Conservation (phyloP, 2,329 filamentous ascomycete species). For the Ascochyta viciae-villosae region DNA sequence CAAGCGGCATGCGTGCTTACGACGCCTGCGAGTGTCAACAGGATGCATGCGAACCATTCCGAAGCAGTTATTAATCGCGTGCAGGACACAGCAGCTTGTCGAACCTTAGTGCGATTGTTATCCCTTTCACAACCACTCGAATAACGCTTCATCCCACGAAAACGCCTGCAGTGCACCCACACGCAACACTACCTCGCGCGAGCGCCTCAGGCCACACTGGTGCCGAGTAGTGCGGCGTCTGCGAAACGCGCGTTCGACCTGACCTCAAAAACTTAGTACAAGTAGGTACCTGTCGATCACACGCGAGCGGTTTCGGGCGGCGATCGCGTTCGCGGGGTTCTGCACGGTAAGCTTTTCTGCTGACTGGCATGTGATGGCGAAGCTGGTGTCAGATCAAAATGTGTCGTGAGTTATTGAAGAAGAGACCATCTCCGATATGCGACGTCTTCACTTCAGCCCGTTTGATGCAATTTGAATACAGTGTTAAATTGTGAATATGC, state of each 20-base stretch:
- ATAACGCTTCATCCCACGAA: neutral
- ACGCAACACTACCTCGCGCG: neutral
- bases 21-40: neutral
- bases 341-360: too few species aligned
- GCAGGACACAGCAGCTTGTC: neutral
- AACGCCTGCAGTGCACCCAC: conserved; percentile 1
- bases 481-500: too few species aligned
- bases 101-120: neutral
- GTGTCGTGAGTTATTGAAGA: too few species aligned
- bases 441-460: too few species aligned
- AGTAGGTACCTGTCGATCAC: conserved; percentile 8
- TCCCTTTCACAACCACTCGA: too few species aligned
- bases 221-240: conserved; percentile 9
- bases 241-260: conserved; percentile 5
- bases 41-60: too few species aligned
- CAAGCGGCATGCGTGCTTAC: neutral
- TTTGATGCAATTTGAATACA: too few species aligned
- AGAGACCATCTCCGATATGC: too few species aligned
- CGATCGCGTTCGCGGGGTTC: neutral
- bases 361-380: too few species aligned
- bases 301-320: neutral
- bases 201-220: conserved; percentile 11
- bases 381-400: too few species aligned
- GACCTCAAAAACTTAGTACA: neutral
- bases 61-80: too few species aligned